phyloP scores from a whole-genome alignment of 2,329 filamentous ascomycete genomes.

The Onygenales sp. region DNA sequence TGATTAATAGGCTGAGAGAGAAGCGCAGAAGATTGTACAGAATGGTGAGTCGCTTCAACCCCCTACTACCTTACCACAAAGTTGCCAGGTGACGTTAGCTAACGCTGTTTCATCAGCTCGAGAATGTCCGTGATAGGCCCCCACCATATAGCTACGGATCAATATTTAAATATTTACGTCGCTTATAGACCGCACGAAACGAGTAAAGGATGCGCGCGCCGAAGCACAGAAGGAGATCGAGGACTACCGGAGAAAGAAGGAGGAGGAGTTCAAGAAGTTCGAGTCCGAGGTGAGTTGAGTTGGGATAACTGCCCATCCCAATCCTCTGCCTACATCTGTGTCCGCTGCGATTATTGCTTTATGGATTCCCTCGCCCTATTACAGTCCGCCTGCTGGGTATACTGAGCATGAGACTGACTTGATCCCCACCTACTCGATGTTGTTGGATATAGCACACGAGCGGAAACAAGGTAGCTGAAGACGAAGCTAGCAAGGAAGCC shows the following conservation, averaged over 20 bases:
- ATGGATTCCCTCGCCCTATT: background rate
- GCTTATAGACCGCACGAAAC: slow-evolving; percentile 74
- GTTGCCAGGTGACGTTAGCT: slow-evolving; percentile 1
- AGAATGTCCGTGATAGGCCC: slow-evolving; percentile 58
- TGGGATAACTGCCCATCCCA: too few relatives aligned
- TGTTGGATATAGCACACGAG: slow-evolving; percentile 63
- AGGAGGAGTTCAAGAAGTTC: slow-evolving; percentile 90
- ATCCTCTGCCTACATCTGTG: too few relatives aligned
- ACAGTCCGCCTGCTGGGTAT: background rate
- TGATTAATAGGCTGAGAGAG: slow-evolving; percentile 73
- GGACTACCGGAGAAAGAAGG: slow-evolving; percentile 79
- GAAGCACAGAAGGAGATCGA: slow-evolving; percentile 98
- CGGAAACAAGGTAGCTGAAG: slow-evolving; percentile 76
- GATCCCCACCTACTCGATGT: background rate
- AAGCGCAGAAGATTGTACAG: slow-evolving; percentile 98
- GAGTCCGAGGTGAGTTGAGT: slow-evolving; percentile 61
- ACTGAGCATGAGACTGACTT: background rate
- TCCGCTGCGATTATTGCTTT: background rate
- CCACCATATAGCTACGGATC: background rate
- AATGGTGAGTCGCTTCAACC: slow-evolving; percentile 55
- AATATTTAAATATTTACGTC: background rate
- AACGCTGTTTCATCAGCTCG: slow-evolving; percentile 47
- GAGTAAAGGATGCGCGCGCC: slow-evolving; percentile 89
- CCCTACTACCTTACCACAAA: background rate
- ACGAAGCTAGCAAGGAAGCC: slow-evolving; percentile 69